These are phyloP conservation scores for Geranomyces michiganensis DNA, from an alignment of 192 early-diverging fungal species.

Conservation along the genomic window DNA sequence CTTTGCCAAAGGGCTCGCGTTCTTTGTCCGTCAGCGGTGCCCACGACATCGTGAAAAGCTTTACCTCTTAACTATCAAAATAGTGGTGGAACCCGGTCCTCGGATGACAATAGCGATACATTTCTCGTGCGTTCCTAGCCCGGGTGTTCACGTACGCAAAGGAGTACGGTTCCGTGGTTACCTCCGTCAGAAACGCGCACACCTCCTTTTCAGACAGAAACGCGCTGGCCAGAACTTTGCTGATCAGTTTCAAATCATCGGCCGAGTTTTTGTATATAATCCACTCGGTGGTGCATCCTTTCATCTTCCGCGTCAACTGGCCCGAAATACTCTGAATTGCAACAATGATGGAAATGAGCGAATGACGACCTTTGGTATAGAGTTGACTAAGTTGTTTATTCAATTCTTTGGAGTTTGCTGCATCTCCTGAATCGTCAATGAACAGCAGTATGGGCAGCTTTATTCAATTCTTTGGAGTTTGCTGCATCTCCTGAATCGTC, in stretches of 20 bases:
- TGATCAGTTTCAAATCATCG: slow-evolving; percentile 22
- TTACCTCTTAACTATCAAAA: background rate
- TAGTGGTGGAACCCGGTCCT: background rate
- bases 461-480: slow-evolving; percentile 22
- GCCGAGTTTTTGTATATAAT: slow-evolving; percentile 11
- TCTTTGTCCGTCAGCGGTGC: slow-evolving; percentile 2
- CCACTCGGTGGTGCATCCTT: slow-evolving; percentile 20
- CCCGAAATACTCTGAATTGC: slow-evolving; percentile 22
- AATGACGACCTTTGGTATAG: slow-evolving; percentile 22
- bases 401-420: slow-evolving; percentile 25
- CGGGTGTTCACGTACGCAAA: slow-evolving; percentile 19
- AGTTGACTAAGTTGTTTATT: slow-evolving; percentile 16
- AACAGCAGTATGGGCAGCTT: slow-evolving; percentile 19
- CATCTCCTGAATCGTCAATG: slow-evolving; percentile 28
- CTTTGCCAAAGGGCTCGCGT: slow-evolving; percentile 11
- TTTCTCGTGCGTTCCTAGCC: background rate
- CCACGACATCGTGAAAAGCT: slow-evolving; percentile 8
- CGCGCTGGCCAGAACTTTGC: background rate
- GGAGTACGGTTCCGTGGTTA: slow-evolving; percentile 13
- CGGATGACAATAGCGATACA: slow-evolving; percentile 13
- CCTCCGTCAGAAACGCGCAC: background rate
- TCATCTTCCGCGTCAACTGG: slow-evolving; percentile 24
- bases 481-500: slow-evolving; percentile 27
- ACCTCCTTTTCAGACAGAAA: slow-evolving; percentile 21
- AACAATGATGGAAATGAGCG: slow-evolving; percentile 11